A percentile compares a stretch with the other conserved stretches of the same genome.
Evolutionary conservation across 2,329 filamentous ascomycete genomes (phyloP).

Genomic region (Volutella citrinella): DNA sequence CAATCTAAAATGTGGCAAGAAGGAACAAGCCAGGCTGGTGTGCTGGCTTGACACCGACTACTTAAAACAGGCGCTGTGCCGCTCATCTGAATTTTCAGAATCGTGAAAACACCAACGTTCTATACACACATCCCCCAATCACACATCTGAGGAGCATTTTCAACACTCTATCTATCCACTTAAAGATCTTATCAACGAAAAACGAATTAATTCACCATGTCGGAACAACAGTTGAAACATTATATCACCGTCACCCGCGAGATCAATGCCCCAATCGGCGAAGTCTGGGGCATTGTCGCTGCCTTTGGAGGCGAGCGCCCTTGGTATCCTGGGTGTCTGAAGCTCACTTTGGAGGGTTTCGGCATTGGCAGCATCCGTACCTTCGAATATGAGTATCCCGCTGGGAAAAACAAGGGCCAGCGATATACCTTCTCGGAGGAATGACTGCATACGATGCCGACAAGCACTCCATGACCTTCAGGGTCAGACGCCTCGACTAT

Average conservation of each 20-base stretch:
- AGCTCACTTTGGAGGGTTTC: background rate
- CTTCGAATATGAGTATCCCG: constrained; percentile 3
- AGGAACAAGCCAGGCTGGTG: too few relatives aligned
- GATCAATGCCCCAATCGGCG: constrained; percentile 2
- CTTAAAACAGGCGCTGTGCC: too few relatives aligned
- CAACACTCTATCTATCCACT: too few relatives aligned
- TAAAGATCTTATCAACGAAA: too few relatives aligned
- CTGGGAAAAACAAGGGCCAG: constrained; percentile 3
- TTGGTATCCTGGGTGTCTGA: constrained; percentile 3
- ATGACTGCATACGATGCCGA: background rate
- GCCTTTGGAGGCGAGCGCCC: constrained; percentile 1
- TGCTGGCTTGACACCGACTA: too few relatives aligned
- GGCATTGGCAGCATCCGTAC: constrained; percentile 3
- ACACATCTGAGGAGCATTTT: too few relatives aligned
- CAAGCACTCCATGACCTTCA: constrained; percentile 3
- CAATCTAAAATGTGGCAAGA: too few relatives aligned
- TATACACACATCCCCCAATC: too few relatives aligned
- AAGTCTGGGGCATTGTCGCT: constrained; percentile 3
- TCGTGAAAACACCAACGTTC: too few relatives aligned
- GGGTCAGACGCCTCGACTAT: constrained; percentile 4
- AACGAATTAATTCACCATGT: too few relatives aligned
- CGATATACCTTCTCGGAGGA: constrained; percentile 3
- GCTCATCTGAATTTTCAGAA: too few relatives aligned
- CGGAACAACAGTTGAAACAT: too few relatives aligned
- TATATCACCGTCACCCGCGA: constrained; percentile 4